Evolutionary conservation across 306 rosid species (phyloP).

Genomic region (Fragaria nilgerrensis): DNA sequence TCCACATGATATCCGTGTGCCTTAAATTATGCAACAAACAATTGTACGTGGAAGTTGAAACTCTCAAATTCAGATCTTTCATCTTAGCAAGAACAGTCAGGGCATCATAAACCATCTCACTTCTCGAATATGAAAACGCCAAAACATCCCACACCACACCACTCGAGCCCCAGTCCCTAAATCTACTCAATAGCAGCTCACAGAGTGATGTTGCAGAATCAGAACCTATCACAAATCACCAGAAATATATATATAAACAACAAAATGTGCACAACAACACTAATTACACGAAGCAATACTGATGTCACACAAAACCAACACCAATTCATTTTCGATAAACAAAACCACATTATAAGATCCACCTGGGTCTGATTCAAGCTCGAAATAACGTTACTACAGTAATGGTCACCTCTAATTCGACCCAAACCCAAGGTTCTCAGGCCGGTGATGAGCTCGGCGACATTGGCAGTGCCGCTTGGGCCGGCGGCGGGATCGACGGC

Average conservation of each 20-base stretch:
- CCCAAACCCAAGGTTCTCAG: slow-evolving; percentile 36
- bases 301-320: neutral
- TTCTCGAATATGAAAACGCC: slow-evolving; percentile 43
- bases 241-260: slow-evolving; percentile 17
- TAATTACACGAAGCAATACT: neutral
- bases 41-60: slow-evolving; percentile 43
- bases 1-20: slow-evolving; percentile 45
- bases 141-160: slow-evolving; percentile 47
- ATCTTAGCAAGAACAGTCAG: slow-evolving; percentile 49
- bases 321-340: neutral
- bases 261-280: neutral
- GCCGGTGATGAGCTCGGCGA: slow-evolving; percentile 35
- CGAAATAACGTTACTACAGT: slow-evolving; percentile 20
- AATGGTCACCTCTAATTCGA: slow-evolving; percentile 21
- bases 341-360: slow-evolving; percentile 17
- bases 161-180: slow-evolving; percentile 40
- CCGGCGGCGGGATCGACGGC: slow-evolving; percentile 12
- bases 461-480: slow-evolving; percentile 14
- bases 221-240: slow-evolving; percentile 38
- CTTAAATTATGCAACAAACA: slow-evolving; percentile 47
- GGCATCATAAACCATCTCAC: slow-evolving; percentile 46
- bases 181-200: slow-evolving; percentile 39
- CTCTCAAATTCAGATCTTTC: slow-evolving; percentile 45
- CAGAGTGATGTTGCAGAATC: slow-evolving; percentile 42
- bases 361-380: slow-evolving; percentile 37